A percentile compares a stretch with the other conserved stretches of the same genome.
These are phyloP conservation scores for Citrus unshiu DNA, from an alignment of 345 rosid genomes.

Conservation along the genomic window DNA sequence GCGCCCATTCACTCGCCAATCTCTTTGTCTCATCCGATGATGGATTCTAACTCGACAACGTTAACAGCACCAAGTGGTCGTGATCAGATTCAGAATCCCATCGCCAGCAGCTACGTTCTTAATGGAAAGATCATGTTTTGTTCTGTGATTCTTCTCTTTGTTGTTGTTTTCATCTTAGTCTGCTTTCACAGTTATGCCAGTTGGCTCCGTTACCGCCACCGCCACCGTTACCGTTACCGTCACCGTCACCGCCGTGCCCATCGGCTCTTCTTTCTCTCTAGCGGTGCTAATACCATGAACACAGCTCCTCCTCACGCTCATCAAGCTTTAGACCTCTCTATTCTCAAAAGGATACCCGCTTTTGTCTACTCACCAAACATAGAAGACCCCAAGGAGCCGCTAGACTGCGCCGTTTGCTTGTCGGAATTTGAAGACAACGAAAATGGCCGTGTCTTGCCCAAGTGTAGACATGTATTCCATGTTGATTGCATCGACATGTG, in stretches of 20 bases:
- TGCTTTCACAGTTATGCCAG: slow-evolving; percentile 61
- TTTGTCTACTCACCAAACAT: slow-evolving; percentile 37
- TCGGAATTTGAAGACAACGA: slow-evolving; percentile 74
- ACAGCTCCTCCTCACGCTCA: slow-evolving; percentile 11
- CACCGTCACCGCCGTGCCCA: slow-evolving; percentile 39
- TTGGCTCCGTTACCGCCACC: slow-evolving; percentile 38
- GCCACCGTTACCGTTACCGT: slow-evolving; percentile 47
- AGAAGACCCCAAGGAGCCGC: slow-evolving; percentile 9
- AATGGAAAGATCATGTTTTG: slow-evolving; percentile 61
- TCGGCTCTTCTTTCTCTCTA: slow-evolving; percentile 28
- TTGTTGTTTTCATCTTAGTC: slow-evolving; percentile 39
- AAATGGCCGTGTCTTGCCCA: slow-evolving; percentile 56
- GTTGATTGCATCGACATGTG: slow-evolving; percentile 81
- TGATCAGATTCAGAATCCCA: slow-evolving; percentile 4
- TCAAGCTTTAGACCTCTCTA: slow-evolving; percentile 41
- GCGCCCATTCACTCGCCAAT: too few species aligned
- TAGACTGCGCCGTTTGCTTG: slow-evolving; percentile 71
- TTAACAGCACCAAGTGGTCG: neutral
- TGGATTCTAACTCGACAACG: neutral
- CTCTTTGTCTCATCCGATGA: neutral
- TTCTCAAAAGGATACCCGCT: slow-evolving; percentile 51
- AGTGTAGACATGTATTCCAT: slow-evolving; percentile 73
- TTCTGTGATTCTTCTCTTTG: slow-evolving; percentile 47
- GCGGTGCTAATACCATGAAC: slow-evolving; percentile 7
- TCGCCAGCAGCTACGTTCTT: slow-evolving; percentile 27